Base-by-base conservation (phyloP, 2,329 filamentous ascomycete species). In the Ploettnerulaceae sp. region DNA sequence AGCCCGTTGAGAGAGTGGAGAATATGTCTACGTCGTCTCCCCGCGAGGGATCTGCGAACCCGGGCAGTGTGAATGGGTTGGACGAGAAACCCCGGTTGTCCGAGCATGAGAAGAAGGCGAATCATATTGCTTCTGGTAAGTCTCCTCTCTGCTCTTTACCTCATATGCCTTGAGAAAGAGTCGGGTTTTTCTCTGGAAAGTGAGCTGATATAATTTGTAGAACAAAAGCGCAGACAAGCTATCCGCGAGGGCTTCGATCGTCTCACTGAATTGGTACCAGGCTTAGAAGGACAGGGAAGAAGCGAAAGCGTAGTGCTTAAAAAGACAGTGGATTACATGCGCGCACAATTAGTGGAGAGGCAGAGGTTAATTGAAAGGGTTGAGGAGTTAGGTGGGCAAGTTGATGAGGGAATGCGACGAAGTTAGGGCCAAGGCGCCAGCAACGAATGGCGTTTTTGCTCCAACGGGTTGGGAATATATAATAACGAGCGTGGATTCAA, bases 241-340 rank as follows among this genome's bases (percentile, higher is more conserved):
- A 86, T 87, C 52, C 76, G 82, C 35, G 77, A 83, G 56, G 82
- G 81, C 37, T 86, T 85, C 62, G 81, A 86, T 63, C 72, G 78
- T 15, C 73, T 87, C 25, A 82, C 82, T 12, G 74, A 78, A 47
- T 70, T 86, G 34, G 81, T 86, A n/a, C 83, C 83, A 0, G 81
- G 80, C 3, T 71, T 85, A 51, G 73, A 81, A 55, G 82, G 82
- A 1, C 80, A 84, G 58, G 83, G 82, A 5, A 74, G 82, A 36
- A 84, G 80, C 58, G 83, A 87, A 64, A 81, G 81, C 44, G 72
- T 84, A 33, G 82, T 87, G 32, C 66, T 87, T 36, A 73, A 75
- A 49, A 78, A 77, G 60, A 66, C 74, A 1, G 73, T 78, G 3
- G 74, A 77, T 26, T 76, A 72, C 55, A 74, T 77, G 55, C 69